Base-by-base conservation (phyloP, 805 yeast genomes). In the Candida jianshihensis region DNA sequence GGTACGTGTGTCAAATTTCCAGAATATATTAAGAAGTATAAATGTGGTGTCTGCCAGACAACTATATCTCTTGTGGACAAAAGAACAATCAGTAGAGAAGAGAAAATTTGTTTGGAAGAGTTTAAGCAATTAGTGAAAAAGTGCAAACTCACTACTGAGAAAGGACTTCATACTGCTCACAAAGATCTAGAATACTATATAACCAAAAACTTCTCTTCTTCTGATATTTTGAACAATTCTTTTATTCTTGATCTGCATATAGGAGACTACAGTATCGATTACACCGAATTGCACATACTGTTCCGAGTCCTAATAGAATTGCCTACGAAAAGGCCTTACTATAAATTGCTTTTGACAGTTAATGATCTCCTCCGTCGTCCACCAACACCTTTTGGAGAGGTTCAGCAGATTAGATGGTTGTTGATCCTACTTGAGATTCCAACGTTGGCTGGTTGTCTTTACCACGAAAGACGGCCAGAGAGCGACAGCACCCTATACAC, bases 361-460 rank as follows among this genome's bases (percentile, higher is more conserved):
- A 60, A 71, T 31, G 66, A 66, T 6, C 60, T 78, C 3, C 56
- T 86, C 17, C 74, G 70, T 39, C 65, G 77, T 19, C 77, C 78
- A 1, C 61, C 66, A 6, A 51, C 31, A 6, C 22, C 51, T 1
- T 42, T 64, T 28, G 53, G 63, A 7, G 59, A 64, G 11, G 70
- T 79, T 0, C 46, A 57, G 2, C 64, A 72, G 16, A 54, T 78
- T 20, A 54, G 63, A 30, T 83, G 86, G 81, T 47, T 85, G 2
- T 57, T 85, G 14, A 73, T 85, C 4, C 58, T 85, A 11, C 56
- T 81, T 35, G 89, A 83, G 40, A 73, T 80, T 21, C 96, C 96
- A 0, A 64, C 71, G 5, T 56, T 84, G 7, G 59, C 69, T 6
- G 60, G 66, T 17, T 70, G 80, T 9, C 58, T 76, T 4, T 56